A percentile compares a stretch with the other conserved stretches of the same genome.
Conservation (phyloP, 2,329 filamentous ascomycete species). For the Fusarium goolgardi region DNA sequence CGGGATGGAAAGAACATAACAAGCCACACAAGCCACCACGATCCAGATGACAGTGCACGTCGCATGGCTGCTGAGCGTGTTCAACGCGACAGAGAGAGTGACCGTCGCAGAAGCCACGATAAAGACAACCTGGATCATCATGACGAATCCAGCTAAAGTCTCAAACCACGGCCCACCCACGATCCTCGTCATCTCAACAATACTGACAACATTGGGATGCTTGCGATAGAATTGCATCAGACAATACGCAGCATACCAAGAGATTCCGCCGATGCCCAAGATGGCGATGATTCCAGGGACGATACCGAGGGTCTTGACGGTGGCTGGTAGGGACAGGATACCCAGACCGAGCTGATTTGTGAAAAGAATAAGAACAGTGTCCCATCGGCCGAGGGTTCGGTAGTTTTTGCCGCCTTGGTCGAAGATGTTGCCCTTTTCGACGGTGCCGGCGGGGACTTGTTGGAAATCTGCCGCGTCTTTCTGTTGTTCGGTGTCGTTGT, state of each 20-base stretch:
- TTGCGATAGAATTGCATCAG: constrained; percentile 73
- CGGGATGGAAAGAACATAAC: constrained; percentile 35
- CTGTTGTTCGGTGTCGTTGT: constrained; percentile 29
- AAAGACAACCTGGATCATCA: constrained; percentile 43
- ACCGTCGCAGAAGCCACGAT: constrained; percentile 39
- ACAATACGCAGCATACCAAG: constrained; percentile 65
- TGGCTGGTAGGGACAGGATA: constrained; percentile 74
- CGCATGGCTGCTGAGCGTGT: constrained; percentile 39
- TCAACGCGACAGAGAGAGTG: constrained; percentile 37
- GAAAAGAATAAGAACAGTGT: constrained; percentile 44
- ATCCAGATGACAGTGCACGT: constrained; percentile 41
- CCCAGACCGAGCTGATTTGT: constrained; percentile 49
- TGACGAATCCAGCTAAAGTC: constrained; percentile 34
- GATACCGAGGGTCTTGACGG: constrained; percentile 73
- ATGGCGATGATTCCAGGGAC: constrained; percentile 76
- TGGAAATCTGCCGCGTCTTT: constrained; percentile 36
- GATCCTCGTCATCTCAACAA: constrained; percentile 73
- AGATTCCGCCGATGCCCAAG: constrained; percentile 70
- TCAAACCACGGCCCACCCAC: constrained; percentile 49
- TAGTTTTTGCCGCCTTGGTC: constrained; percentile 46
- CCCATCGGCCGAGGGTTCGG: constrained; percentile 44
- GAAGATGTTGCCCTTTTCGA: constrained; percentile 43
- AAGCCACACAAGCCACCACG: constrained; percentile 30
- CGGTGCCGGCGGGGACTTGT: constrained; percentile 24
- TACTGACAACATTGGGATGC: constrained; percentile 75